Base-by-base conservation (phyloP, 768 basidiomycete species). In the Galerina marginata region DNA sequence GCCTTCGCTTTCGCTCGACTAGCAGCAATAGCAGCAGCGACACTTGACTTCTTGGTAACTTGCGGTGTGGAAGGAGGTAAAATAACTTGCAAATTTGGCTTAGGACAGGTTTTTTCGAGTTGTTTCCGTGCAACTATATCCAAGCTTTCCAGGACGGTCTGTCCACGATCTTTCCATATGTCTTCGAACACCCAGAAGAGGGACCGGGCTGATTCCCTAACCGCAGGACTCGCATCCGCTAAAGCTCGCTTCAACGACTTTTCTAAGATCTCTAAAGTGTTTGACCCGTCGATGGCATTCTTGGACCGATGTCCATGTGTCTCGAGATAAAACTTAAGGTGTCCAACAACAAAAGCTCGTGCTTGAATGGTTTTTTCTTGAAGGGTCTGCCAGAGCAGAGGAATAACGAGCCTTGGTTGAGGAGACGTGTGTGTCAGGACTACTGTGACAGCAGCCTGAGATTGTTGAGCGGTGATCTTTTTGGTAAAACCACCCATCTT, bases 401-500 rank as follows among this genome's bases (percentile, higher is more conserved):
- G 82, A 3, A 96, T 72, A 56, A 92, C 70, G 3, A 84, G 72
- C 29, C 89, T 86, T 9, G 95, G 88, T 62, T 88, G 90, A 48
- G 86, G 79, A 3, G 92, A 88, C 2, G 88, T 84, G 65, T 90
- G 75, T 1, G 79, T 79, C 16, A 99, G 85, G 59, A 98, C 78
- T n/a, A 80, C 74, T 1, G 82, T 80, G 9, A 93, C 83, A 1
- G 86, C 80, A 2, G 82, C 78, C 71, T 98, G 97, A 0, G 96
- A 92, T 60, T 90, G 90, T 57, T 93, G 89, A 4, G 91, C 93
- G 23, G 87, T 85, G 49, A 98, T 88, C 72, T 96, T 96, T 76
- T 99, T 99, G 36, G 96, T 98, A 56, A 92, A 88, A 7, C 87
- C 88, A 29, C 92, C 87, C 92, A 99, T 91, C 62, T 87, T 88